Evolutionary conservation across 768 basidiomycete genomes (phyloP).

Genomic region (Rhodosporidiobolus odoratus): DNA sequence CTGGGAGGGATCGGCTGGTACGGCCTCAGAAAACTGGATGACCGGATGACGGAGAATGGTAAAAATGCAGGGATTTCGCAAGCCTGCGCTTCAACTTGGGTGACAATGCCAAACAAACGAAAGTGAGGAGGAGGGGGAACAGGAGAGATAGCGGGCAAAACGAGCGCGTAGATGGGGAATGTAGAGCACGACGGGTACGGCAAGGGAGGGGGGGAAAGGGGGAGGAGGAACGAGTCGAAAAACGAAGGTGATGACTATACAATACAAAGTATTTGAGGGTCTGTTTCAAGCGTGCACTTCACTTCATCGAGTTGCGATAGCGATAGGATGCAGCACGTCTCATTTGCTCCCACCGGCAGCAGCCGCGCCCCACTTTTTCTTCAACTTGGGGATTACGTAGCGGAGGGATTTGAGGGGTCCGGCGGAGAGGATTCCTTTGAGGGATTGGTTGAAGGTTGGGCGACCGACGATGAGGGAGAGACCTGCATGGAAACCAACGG

Average conservation of each 20-base stretch:
- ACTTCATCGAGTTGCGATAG: too few relatives aligned
- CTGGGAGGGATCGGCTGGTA: too few relatives aligned
- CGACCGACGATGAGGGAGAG: conserved; percentile 38
- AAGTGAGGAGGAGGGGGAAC: conserved; percentile 60
- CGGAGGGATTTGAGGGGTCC: conserved; percentile 37
- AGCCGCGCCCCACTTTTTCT: conserved; percentile 33
- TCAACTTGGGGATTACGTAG: conserved; percentile 40
- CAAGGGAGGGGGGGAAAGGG: conserved; percentile 11
- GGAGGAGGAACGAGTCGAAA: conserved; percentile 26
- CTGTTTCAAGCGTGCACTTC: too few relatives aligned
- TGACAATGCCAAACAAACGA: too few relatives aligned
- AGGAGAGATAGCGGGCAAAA: conserved; percentile 67
- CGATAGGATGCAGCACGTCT: too few relatives aligned
- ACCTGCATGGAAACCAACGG: conserved; percentile 21
- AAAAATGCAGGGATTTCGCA: too few relatives aligned
- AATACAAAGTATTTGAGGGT: too few relatives aligned
- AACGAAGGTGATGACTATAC: neutral
- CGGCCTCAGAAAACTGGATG: too few relatives aligned
- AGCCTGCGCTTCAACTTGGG: too few relatives aligned
- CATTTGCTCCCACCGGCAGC: too few relatives aligned
- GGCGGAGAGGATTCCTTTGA: conserved; percentile 41
- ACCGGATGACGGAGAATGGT: too few relatives aligned
- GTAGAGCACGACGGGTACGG: neutral
- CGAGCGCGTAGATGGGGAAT: conserved; percentile 49
- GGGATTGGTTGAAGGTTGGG: conserved; percentile 41